Conservation (phyloP, 495 filamentous ascomycete species). For the Alectoria sarmentosa region DNA sequence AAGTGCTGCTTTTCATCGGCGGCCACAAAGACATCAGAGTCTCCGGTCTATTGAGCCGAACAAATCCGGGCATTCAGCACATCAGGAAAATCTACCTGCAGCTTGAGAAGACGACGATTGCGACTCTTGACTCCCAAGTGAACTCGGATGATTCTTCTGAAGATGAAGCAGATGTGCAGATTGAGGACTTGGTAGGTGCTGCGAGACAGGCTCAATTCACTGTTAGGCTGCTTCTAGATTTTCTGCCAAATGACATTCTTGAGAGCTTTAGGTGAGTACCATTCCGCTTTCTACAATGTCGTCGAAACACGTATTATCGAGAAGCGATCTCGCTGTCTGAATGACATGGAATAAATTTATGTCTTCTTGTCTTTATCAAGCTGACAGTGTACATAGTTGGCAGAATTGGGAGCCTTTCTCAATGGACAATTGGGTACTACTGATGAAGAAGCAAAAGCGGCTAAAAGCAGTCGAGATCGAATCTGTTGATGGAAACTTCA, state of each 20-base stretch:
- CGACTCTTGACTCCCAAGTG: background rate
- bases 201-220: constrained; percentile 19
- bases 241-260: constrained; percentile 18
- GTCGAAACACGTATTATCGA: background rate
- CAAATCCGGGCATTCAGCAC: constrained; percentile 18
- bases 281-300: background rate
- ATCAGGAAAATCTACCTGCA: constrained; percentile 18
- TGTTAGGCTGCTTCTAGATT: constrained; percentile 13
- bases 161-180: constrained; percentile 8
- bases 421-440: constrained; percentile 19
- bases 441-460: constrained; percentile 16
- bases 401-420: constrained; percentile 21
- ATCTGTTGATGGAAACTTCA: constrained; percentile 6
- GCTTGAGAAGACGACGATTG: constrained; percentile 15
- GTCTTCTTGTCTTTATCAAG: background rate
- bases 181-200: constrained; percentile 8
- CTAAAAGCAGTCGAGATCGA: constrained; percentile 15
- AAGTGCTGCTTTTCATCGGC: constrained; percentile 20
- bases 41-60: constrained; percentile 10
- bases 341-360: background rate
- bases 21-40: constrained; percentile 19
- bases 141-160: constrained; percentile 18
- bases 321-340: background rate
- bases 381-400: constrained; percentile 12
- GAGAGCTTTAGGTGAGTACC: constrained; percentile 15